Evolutionary conservation across 2,329 filamentous ascomycete genomes (phyloP).

Genomic region (Metarhizium rileyi): DNA sequence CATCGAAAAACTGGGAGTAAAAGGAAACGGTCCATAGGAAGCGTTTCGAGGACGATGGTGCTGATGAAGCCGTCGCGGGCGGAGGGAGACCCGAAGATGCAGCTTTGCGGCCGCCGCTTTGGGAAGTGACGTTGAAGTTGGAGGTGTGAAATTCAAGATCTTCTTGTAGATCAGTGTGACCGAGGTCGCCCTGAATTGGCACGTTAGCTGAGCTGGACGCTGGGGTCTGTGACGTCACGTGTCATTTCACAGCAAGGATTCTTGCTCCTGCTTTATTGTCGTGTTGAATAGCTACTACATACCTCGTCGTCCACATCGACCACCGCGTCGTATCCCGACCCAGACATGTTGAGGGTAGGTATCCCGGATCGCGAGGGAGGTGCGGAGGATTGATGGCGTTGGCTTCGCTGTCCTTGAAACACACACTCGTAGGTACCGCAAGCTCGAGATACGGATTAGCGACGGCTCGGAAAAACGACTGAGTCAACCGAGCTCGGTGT

Average conservation of each 20-base stretch:
- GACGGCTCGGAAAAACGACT: too few relatives aligned
- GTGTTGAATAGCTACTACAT: constrained; percentile 4
- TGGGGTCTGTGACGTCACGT: background rate
- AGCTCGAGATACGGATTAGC: background rate
- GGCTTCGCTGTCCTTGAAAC: background rate
- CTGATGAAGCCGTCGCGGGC: constrained; percentile 41
- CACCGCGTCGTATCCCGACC: constrained; percentile 91
- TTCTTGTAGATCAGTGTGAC: constrained; percentile 95
- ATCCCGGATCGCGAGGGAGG: background rate
- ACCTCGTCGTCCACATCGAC: constrained; percentile 97
- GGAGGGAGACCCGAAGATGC: constrained; percentile 43
- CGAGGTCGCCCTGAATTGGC: constrained; percentile 73
- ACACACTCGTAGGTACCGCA: background rate
- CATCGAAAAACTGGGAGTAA: constrained; percentile 97
- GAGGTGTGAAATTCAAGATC: constrained; percentile 98
- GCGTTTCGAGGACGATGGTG: constrained; percentile 54
- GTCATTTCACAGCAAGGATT: background rate
- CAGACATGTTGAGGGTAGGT: constrained; percentile 52
- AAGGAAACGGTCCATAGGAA: constrained; percentile 88
- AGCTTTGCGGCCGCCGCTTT: constrained; percentile 39
- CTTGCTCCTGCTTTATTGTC: background rate
- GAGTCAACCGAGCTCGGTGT: background rate
- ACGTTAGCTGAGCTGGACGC: background rate
- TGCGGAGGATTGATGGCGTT: background rate
- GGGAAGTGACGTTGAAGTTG: constrained; percentile 58